These are phyloP conservation scores for Citrus reticulata DNA, from an alignment of 345 rosid genomes.

Conservation along the genomic window DNA sequence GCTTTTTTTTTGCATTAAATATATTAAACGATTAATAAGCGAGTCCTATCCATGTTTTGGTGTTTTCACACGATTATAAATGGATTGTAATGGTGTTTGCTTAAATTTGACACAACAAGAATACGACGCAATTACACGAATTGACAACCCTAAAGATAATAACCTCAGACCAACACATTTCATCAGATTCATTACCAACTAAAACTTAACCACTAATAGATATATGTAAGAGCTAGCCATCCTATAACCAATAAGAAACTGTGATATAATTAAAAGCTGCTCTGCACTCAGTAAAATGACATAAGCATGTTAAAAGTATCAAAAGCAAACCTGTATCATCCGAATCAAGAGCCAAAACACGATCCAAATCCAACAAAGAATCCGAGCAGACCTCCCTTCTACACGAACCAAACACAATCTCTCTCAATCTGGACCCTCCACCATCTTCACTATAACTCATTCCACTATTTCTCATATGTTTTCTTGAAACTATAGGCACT, in stretches of 20 bases:
- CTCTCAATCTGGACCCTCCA: conserved; percentile 29
- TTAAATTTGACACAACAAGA: no score
- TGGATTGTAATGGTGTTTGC: no score
- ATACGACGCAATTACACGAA: no score
- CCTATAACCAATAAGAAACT: neutral
- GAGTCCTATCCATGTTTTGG: no score
- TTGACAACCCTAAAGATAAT: neutral
- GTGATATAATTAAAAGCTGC: neutral
- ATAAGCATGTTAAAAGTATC: neutral
- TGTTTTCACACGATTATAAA: no score
- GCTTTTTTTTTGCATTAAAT: no score
- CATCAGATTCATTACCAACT: neutral
- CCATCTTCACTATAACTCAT: conserved; percentile 36
- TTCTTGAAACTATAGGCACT: conserved; percentile 50
- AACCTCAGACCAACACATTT: neutral
- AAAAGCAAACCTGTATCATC: conserved; percentile 42
- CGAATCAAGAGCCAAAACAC: conserved; percentile 38
- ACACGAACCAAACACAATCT: conserved; percentile 66
- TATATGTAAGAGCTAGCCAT: neutral
- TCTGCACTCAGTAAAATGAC: neutral
- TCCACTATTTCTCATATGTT: conserved; percentile 23
- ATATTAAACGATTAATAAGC: no score
- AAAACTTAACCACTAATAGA: neutral
- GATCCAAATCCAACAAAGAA: conserved; percentile 35
- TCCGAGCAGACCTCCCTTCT: conserved; percentile 74